Evolutionary conservation across 1,139 yeast genomes (phyloP).

Genomic region (Suhomyces coccinellae): DNA sequence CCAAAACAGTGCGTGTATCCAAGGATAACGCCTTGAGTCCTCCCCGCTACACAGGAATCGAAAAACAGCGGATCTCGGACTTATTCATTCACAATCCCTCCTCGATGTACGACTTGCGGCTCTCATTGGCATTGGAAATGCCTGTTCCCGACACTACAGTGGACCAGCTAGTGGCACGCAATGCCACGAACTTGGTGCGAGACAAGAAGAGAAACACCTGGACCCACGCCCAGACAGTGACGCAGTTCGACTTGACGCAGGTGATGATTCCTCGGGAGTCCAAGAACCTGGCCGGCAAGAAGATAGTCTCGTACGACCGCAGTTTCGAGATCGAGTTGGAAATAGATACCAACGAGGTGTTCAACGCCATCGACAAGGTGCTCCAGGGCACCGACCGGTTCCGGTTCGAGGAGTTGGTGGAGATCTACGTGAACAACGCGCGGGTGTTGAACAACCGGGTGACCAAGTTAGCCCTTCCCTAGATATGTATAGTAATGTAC

Average conservation of each 20-base stretch:
- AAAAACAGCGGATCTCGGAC: constrained; percentile 71
- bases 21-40: constrained; percentile 60
- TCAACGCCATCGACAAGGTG: constrained; percentile 59
- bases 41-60: constrained; percentile 67
- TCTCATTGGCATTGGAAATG: constrained; percentile 74
- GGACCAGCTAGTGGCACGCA: constrained; percentile 37
- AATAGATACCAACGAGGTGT: constrained; percentile 62
- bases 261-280: constrained; percentile 52
- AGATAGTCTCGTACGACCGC: constrained; percentile 41
- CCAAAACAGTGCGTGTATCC: constrained; percentile 62
- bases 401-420: constrained; percentile 69
- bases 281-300: constrained; percentile 43
- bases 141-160: constrained; percentile 62
- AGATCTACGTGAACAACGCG: constrained; percentile 72
- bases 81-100: constrained; percentile 74
- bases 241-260: constrained; percentile 69
- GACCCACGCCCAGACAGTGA: constrained; percentile 66
- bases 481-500: too few species aligned
- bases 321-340: constrained; percentile 70
- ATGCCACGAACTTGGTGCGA: constrained; percentile 53
- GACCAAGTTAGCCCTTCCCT: constrained; percentile 38
- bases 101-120: constrained; percentile 71
- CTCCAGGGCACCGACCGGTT: constrained; percentile 53
- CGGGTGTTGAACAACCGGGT: constrained; percentile 49
- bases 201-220: constrained; percentile 65